Evolutionary conservation across 768 basidiomycete species (phyloP), one percentile per base, ranked within the genome.

Genomic region (Mycena polygramma): DNA sequence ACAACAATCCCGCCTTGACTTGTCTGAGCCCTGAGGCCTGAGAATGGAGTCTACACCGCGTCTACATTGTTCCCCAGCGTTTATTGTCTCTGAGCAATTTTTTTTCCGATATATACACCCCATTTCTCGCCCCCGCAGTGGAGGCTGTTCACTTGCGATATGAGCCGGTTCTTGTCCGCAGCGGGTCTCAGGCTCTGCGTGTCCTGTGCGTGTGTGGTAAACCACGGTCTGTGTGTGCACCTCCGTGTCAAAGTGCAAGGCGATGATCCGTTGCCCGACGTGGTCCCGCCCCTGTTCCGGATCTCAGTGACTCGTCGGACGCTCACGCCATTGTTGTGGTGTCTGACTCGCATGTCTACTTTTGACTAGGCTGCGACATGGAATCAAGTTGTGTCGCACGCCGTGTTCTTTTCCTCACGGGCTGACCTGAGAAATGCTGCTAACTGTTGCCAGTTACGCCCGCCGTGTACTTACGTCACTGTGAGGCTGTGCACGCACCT

Each of bases 141-240:
- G 17, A 48, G 69, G 63, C 63, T 70, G 69, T 70, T 22, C 69
- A 52, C 14, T 48, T 9, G 48, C 19, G 22, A 49, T 41, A 22
- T 37, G 43, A 48, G 63, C 53, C 66, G 51, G 57, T 30, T 60
- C 67, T 62, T 9, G 49, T 70, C 69, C 69, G 69, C 69, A 70
- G 69, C 63, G 48, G 22, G 5, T 51, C 46, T 58, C 52, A 35
- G n/a, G 37, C 37, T 57, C n/a, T 49, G 36, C 22, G 55, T 57
- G 61, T 63, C 68, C 67, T 69, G 68, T 69, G 68, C 61, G 49
- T 62, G 59, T 67, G n/a, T 22, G 45, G 14, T 49, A 49, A 22
- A 19, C 4, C 7, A 43, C 22, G 24, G 48, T 15, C 17, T 14
- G 14, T 43, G 41, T 11, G 26, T 22, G 51, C 45, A 48, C 57